Conservation (phyloP, 1,284 basidiomycete genomes). For the Sparassis latifolia region DNA sequence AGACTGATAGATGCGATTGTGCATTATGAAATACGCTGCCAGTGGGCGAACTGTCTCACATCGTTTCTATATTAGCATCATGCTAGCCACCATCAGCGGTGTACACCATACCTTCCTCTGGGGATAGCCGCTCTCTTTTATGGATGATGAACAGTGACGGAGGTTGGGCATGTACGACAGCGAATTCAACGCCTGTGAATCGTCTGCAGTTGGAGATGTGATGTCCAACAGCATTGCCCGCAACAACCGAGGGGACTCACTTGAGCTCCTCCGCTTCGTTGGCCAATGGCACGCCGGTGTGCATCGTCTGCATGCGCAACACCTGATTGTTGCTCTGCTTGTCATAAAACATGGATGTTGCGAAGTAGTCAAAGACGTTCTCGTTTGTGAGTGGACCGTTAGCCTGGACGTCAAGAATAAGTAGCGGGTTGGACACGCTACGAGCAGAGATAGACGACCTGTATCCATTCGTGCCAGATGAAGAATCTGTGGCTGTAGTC, state of each 20-base stretch:
- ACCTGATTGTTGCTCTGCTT: constrained; percentile 86
- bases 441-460: constrained; percentile 32
- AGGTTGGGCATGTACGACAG: constrained; percentile 68
- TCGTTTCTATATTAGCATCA: constrained; percentile 3
- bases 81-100: constrained; percentile 5
- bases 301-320: constrained; percentile 83
- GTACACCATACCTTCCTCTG: constrained; percentile 60
- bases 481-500: constrained; percentile 77
- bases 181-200: constrained; percentile 80
- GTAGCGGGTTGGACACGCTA: constrained; percentile 4
- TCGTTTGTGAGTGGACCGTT: constrained; percentile 68
- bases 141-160: constrained; percentile 82
- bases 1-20: constrained; percentile 81
- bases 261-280: constrained; percentile 78
- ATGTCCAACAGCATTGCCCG: constrained; percentile 1
- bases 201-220: constrained; percentile 39
- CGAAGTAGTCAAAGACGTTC: constrained; percentile 83
- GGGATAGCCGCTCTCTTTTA: constrained; percentile 74
- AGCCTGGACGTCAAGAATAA: constrained; percentile 37
- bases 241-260: constrained; percentile 33
- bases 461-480: constrained; percentile 84
- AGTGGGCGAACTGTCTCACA: constrained; percentile 53
- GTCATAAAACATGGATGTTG: constrained; percentile 84
- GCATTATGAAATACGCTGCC: constrained; percentile 79
- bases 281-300: constrained; percentile 51